Base-by-base conservation (phyloP, 2,329 filamentous ascomycete genomes). In the Fusarium euwallaceae region DNA sequence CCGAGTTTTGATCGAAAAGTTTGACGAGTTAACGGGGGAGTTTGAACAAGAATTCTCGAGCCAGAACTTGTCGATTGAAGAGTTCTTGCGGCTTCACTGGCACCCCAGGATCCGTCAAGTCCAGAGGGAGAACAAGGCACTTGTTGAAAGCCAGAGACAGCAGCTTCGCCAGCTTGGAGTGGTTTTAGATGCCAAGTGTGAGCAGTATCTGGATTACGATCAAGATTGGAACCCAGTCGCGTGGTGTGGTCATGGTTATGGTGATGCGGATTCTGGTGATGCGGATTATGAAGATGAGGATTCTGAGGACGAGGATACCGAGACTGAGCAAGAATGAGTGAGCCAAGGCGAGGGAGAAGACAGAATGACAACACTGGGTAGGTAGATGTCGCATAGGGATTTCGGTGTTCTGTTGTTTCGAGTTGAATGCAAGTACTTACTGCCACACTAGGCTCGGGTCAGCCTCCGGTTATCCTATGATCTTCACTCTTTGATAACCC, bases 121-220 rank as follows among this genome's bases (percentile, higher is more conserved):
- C 2, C 14, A 8, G 0, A 24, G 4, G 1, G 0, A 1, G 10
- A 8, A 0, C 14, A 14, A 32, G 9, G 10, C 53, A 20, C 11
- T 56, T 1, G n/a, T 10, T 8, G 24, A 32, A 36, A 10, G 4
- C 6, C 11, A 20, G 0, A 56, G 27, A 4, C 12, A 36, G 29
- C 17, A 36, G n/a, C 53, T 36, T 56, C 29, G n/a, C 10, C 6
- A 14, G 2, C 4, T 56, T 14, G 53, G n/a, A 5, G 53, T 56
- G 32, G 29, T 36, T 22, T 36, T 34, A 6, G 17, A 16, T 20
- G 53, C 5, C 1, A 11, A 29, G 4, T 16, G 6, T 4, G 27
- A 22, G 6, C 14, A 4, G 24, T 5, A 29, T 7, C 5, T 7
- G 16, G 5, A 29, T 27, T 32, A 32, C 10, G 32, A 32, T 12